Evolutionary conservation across 495 filamentous ascomycete genomes (phyloP).

Genomic region (Podospora bellae-mahoneyi): DNA sequence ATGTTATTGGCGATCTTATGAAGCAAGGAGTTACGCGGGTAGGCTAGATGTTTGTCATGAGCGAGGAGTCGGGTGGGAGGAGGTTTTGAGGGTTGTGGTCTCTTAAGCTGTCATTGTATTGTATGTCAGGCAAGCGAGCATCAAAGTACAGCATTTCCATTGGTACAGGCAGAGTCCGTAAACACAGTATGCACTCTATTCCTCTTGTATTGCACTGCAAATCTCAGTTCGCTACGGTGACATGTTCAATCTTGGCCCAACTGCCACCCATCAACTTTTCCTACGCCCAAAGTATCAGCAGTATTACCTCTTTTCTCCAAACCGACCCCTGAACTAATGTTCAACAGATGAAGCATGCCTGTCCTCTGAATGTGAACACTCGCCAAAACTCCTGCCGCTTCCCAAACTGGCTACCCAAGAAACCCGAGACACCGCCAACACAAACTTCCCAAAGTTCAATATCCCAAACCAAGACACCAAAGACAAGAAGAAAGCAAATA

Average conservation of each 20-base stretch:
- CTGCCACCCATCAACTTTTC: neutral
- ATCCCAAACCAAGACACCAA: neutral
- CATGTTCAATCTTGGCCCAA: neutral
- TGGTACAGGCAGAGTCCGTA: neutral
- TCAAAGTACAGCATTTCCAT: neutral
- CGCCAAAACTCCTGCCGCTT: neutral
- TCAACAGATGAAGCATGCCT: neutral
- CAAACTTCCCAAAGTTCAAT: neutral
- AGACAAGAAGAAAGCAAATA: neutral
- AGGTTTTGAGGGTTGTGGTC: neutral
- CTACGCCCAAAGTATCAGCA: neutral
- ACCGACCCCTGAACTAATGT: neutral
- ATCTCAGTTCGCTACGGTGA: neutral
- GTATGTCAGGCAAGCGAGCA: neutral
- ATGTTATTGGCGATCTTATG: neutral
- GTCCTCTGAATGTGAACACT: neutral
- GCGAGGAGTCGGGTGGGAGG: neutral
- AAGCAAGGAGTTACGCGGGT: neutral
- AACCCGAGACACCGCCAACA: neutral
- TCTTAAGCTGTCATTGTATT: neutral
- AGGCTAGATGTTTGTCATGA: neutral
- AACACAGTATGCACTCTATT: neutral
- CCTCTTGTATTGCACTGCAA: neutral
- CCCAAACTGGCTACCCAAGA: neutral
- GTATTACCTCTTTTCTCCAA: neutral